phyloP scores from a whole-genome alignment of 306 rosid genomes.

The Vigna nakashimae region DNA sequence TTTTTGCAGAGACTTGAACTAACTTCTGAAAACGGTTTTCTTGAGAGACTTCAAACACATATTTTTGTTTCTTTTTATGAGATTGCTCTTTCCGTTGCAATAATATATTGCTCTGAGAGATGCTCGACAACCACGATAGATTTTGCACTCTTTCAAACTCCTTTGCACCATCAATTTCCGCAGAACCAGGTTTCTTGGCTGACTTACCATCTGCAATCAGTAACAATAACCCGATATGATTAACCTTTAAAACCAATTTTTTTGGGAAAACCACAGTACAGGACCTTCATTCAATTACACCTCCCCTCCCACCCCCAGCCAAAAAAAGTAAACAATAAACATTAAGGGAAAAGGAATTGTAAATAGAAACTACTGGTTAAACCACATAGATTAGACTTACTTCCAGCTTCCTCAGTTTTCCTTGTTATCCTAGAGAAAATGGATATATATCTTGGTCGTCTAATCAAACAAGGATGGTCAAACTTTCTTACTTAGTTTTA shows the following conservation, averaged over 20 bases:
- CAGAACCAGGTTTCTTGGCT: constrained; percentile 36
- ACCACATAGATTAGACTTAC: constrained; percentile 9
- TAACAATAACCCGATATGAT: constrained; percentile 28
- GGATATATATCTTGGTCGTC: background rate
- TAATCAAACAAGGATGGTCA: background rate
- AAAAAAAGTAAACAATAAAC: too few relatives aligned
- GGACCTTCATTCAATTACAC: background rate
- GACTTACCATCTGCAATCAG: constrained; percentile 51
- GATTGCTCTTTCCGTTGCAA: constrained; percentile 52
- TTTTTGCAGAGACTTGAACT: constrained; percentile 51
- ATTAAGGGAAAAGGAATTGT: background rate
- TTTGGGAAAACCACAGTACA: background rate
- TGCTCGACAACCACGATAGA: constrained; percentile 53
- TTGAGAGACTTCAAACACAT: constrained; percentile 52
- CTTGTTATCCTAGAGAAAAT: constrained; percentile 19
- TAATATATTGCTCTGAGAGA: constrained; percentile 38
- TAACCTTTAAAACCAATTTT: constrained; percentile 11
- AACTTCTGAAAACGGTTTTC: constrained; percentile 50
- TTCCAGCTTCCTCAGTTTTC: constrained; percentile 24
- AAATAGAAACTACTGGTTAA: constrained; percentile 9
- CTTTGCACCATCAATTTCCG: constrained; percentile 41
- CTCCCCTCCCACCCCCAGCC: background rate
- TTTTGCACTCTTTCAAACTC: constrained; percentile 44
- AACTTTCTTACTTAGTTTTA: background rate
- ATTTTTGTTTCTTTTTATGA: constrained; percentile 66